A percentile compares a stretch with the other conserved stretches of the same genome.
phyloP scores from a whole-genome alignment of 2,329 filamentous ascomycete genomes.

The Aspergillus amoenus region DNA sequence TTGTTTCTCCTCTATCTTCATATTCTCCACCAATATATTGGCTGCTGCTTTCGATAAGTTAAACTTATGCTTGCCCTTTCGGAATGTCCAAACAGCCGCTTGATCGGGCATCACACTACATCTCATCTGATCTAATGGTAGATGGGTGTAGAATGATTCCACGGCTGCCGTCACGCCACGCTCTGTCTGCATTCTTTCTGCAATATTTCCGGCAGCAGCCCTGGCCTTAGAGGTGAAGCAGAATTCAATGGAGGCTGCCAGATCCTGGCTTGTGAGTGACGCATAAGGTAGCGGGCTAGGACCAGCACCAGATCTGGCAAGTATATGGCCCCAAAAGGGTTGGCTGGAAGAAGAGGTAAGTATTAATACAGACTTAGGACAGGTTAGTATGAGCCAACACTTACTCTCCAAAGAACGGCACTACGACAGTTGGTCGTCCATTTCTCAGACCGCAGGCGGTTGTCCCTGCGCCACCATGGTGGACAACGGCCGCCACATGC shows the following conservation, averaged over 20 bases:
- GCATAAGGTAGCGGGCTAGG: conserved; percentile 50
- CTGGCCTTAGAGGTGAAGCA: conserved; percentile 42
- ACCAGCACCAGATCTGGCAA: conserved; percentile 51
- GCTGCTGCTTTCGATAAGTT: conserved; percentile 25
- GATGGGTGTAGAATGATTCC: conserved; percentile 45
- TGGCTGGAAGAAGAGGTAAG: conserved; percentile 31
- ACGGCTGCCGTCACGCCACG: conserved; percentile 43
- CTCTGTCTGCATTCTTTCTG: conserved; percentile 42
- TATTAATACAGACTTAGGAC: neutral
- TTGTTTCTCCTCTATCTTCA: conserved; percentile 20
- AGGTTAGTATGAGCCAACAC: neutral
- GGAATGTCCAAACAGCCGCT: conserved; percentile 30
- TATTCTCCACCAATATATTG: conserved; percentile 25
- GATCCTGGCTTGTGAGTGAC: conserved; percentile 43
- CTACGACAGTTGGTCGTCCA: conserved; percentile 53
- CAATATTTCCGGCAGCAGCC: conserved; percentile 38
- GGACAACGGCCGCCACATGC: conserved; percentile 55
- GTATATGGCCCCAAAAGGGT: conserved; percentile 56
- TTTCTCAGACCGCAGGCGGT: conserved; percentile 56
- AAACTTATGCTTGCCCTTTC: conserved; percentile 6
- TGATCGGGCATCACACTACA: conserved; percentile 27
- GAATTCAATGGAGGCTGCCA: conserved; percentile 48
- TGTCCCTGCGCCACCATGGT: conserved; percentile 61
- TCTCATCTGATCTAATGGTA: conserved; percentile 25
- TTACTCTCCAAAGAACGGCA: conserved; percentile 58